Percentiles rank a stretch among this genome's conserved stretches.
phyloP scores from a whole-genome alignment of 176 grass and related monocot genomes.

The Miscanthus lutarioriparius region DNA sequence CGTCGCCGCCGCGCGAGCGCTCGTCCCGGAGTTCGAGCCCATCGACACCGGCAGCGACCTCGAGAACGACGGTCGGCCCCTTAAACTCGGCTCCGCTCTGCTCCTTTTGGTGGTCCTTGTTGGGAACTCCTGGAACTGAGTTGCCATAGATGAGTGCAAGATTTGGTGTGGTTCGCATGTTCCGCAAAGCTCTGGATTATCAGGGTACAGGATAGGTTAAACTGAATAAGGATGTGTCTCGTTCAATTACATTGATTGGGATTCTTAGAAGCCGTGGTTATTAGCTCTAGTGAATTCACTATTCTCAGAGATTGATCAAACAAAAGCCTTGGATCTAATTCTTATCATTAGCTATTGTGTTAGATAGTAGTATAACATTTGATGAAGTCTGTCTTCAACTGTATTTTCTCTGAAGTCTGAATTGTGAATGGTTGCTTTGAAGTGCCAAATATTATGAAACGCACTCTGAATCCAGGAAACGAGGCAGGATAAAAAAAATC shows the following conservation, averaged over 20 bases:
- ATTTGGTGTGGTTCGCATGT: not conserved
- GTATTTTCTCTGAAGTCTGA: not conserved
- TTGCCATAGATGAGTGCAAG: not conserved
- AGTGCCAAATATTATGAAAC: not conserved
- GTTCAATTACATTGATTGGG: not conserved
- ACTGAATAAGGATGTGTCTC: not conserved
- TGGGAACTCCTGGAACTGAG: not conserved
- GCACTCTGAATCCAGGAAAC: not conserved
- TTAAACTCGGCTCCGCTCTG: not conserved
- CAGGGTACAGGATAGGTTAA: not conserved
- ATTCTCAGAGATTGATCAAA: not conserved
- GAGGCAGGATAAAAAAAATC: no score
- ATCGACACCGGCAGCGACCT: conserved; percentile 70
- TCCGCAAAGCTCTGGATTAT: not conserved
- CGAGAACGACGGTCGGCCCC: conserved; percentile 67
- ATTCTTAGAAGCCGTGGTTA: not conserved
- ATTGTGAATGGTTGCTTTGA: not conserved
- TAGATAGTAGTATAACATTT: not conserved
- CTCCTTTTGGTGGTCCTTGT: not conserved
- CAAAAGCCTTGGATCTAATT: not conserved
- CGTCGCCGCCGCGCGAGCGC: conserved; percentile 25
- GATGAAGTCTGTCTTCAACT: not conserved
- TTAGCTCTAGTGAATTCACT: not conserved
- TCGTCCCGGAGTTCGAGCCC: conserved; percentile 62
- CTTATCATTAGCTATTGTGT: not conserved